Percentiles rank a stretch among this genome's conserved stretches.
phyloP scores from a whole-genome alignment of 2,329 filamentous ascomycete genomes.

The Dendryphion nanum region DNA sequence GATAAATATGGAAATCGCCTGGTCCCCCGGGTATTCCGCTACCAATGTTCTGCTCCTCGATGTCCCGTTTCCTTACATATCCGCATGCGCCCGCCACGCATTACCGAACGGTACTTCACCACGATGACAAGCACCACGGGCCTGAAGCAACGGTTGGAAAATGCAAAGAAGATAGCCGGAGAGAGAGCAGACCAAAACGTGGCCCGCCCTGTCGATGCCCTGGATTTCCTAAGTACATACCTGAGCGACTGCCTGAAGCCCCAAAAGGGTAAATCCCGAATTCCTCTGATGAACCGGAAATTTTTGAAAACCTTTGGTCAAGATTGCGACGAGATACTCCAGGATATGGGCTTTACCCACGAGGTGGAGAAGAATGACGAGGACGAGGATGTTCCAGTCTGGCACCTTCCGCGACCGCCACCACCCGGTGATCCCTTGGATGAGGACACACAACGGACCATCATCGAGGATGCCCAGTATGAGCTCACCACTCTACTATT shows the following conservation, averaged over 20 bases:
- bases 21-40: slow-evolving; percentile 39
- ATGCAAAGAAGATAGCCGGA: slow-evolving; percentile 51
- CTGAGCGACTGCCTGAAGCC: slow-evolving; percentile 57
- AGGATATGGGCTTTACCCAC: slow-evolving; percentile 56
- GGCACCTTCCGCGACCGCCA: slow-evolving; percentile 32
- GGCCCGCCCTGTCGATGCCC: slow-evolving; percentile 54
- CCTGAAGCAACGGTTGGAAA: slow-evolving; percentile 54
- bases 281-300: slow-evolving; percentile 61
- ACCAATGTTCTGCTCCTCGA: slow-evolving; percentile 57
- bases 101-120: slow-evolving; percentile 49
- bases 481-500: slow-evolving; percentile 57
- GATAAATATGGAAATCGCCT: slow-evolving; percentile 16
- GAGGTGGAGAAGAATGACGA: slow-evolving; percentile 29
- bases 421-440: slow-evolving; percentile 17
- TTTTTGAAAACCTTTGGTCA: slow-evolving; percentile 63
- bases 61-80: slow-evolving; percentile 58
- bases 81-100: slow-evolving; percentile 51
- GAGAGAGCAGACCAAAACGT: slow-evolving; percentile 54
- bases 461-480: slow-evolving; percentile 58
- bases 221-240: slow-evolving; percentile 59
- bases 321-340: slow-evolving; percentile 59
- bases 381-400: slow-evolving; percentile 21
- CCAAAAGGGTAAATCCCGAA: slow-evolving; percentile 50
- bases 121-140: slow-evolving; percentile 55
- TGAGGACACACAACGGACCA: slow-evolving; percentile 20